These are phyloP conservation scores for Areca catechu DNA, from an alignment of 176 grass and related monocot species.

Conservation along the genomic window DNA sequence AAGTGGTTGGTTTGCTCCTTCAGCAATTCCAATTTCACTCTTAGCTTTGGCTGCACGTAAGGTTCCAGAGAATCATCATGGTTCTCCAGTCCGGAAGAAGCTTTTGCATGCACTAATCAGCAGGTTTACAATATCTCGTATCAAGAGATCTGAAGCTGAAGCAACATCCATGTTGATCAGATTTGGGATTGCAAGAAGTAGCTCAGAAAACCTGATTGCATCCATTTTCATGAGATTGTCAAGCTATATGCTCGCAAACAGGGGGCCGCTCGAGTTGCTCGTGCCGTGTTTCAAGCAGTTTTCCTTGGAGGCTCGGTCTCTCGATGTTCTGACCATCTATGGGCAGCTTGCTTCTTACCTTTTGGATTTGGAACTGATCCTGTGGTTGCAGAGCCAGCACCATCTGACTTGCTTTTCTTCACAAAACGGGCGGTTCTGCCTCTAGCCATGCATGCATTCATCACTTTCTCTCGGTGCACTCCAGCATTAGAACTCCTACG, in stretches of 20 bases:
- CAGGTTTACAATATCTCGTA: conserved; percentile 41
- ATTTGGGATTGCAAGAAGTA: conserved; percentile 81
- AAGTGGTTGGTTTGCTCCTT: conserved; percentile 80
- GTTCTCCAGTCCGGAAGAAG: conserved; percentile 52
- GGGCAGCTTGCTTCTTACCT: conserved; percentile 82
- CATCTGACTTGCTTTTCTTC: conserved; percentile 71
- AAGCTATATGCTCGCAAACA: conserved; percentile 71
- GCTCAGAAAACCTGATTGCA: conserved; percentile 40
- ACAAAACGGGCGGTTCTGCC: conserved; percentile 72
- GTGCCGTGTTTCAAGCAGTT: conserved; percentile 61
- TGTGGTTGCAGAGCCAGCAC: conserved; percentile 50
- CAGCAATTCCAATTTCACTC: conserved; percentile 52
- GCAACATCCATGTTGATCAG: conserved; percentile 77
- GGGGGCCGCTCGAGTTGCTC: conserved; percentile 44
- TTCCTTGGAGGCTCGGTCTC: conserved; percentile 74
- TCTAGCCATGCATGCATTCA: conserved; percentile 78
- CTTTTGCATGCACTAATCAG: conserved; percentile 45
- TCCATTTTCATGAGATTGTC: conserved; percentile 80
- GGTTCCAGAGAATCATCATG: conserved; percentile 56
- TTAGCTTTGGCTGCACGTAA: conserved; percentile 80
- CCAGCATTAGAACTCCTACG: conserved; percentile 58
- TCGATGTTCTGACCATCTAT: conserved; percentile 68
- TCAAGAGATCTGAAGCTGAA: conserved; percentile 84
- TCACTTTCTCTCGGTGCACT: conserved; percentile 74
- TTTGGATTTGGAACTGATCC: conserved; percentile 78